Evolutionary conservation across 768 basidiomycete species (phyloP).

Genomic region (Termitomyces sp.): DNA sequence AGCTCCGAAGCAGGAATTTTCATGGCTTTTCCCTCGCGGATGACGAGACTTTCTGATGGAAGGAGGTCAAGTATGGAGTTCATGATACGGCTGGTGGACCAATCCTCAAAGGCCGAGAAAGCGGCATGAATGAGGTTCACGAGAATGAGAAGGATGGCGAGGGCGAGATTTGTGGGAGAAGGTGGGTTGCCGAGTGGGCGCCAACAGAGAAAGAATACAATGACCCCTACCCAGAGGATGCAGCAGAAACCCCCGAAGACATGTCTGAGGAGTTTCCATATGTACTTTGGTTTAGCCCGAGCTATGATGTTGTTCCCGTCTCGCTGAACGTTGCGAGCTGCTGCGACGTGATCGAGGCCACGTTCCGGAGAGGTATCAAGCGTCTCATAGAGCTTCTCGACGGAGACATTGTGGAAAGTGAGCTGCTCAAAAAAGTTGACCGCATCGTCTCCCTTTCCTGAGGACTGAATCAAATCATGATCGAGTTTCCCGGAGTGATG

Average conservation of each 20-base stretch:
- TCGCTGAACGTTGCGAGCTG: too few relatives aligned
- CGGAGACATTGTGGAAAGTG: too few relatives aligned
- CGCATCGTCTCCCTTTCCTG: too few relatives aligned
- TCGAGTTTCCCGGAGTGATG: too few relatives aligned
- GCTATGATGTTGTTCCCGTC: too few relatives aligned
- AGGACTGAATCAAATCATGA: too few relatives aligned
- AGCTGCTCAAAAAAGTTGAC: too few relatives aligned
- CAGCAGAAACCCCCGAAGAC: constrained; percentile 11
- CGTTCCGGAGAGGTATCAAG: too few relatives aligned
- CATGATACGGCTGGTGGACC: constrained; percentile 12
- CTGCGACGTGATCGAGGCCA: too few relatives aligned
- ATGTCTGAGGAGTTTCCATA: constrained; percentile 4
- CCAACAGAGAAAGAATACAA: constrained; percentile 13
- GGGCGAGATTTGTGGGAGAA: constrained; percentile 10
- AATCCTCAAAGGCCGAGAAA: constrained; percentile 9
- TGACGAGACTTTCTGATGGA: constrained; percentile 9
- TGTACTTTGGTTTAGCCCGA: too few relatives aligned
- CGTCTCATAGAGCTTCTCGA: too few relatives aligned
- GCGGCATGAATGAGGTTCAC: constrained; percentile 6
- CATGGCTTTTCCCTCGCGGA: constrained; percentile 5
- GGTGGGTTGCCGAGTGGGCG: constrained; percentile 8
- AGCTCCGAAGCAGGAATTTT: constrained; percentile 12
- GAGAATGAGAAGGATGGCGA: constrained; percentile 9
- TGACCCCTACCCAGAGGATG: constrained; percentile 10
- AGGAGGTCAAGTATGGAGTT: constrained; percentile 13